phyloP scores from a whole-genome alignment of 176 grass and related monocot genomes.

The Calamus simplicifolius region DNA sequence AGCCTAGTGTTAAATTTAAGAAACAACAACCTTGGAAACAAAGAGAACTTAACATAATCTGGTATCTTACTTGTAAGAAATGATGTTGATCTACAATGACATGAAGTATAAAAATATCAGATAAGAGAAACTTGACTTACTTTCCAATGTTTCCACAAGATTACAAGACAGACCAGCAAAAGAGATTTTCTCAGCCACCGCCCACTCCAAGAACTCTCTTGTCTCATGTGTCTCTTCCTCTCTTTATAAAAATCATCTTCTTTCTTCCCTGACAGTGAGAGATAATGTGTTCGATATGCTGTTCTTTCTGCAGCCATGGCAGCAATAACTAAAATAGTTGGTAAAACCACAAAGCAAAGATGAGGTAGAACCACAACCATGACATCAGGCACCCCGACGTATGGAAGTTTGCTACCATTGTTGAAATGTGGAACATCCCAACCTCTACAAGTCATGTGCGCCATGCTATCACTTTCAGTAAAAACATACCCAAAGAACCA shows the following conservation, averaged over 20 bases:
- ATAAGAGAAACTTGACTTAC: constrained; percentile 21
- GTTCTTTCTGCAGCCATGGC: constrained; percentile 65
- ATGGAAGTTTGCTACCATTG: constrained; percentile 15
- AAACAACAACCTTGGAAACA: too few relatives aligned
- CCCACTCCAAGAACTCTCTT: constrained; percentile 31
- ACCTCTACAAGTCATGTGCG: constrained; percentile 75
- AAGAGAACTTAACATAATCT: too few relatives aligned
- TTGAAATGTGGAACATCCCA: constrained; percentile 41
- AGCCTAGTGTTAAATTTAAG: too few relatives aligned
- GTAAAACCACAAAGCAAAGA: constrained; percentile 69
- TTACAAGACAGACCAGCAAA: constrained; percentile 36
- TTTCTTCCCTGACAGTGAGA: constrained; percentile 83
- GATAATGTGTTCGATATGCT: constrained; percentile 49
- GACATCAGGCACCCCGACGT: constrained; percentile 68
- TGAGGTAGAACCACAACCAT: constrained; percentile 92
- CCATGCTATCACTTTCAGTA: constrained; percentile 36
- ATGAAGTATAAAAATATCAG: neutral
- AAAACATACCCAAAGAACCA: constrained; percentile 85
- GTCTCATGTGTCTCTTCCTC: constrained; percentile 30
- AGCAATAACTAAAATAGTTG: constrained; percentile 55
- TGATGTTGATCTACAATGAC: too few relatives aligned
- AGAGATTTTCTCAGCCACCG: constrained; percentile 81
- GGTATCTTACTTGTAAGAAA: too few relatives aligned
- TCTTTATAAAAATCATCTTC: constrained; percentile 67
- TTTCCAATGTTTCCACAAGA: constrained; percentile 82